Evolutionary conservation across 1,139 yeast species (phyloP).

Genomic region (Yamadazyma atmosphaerica): DNA sequence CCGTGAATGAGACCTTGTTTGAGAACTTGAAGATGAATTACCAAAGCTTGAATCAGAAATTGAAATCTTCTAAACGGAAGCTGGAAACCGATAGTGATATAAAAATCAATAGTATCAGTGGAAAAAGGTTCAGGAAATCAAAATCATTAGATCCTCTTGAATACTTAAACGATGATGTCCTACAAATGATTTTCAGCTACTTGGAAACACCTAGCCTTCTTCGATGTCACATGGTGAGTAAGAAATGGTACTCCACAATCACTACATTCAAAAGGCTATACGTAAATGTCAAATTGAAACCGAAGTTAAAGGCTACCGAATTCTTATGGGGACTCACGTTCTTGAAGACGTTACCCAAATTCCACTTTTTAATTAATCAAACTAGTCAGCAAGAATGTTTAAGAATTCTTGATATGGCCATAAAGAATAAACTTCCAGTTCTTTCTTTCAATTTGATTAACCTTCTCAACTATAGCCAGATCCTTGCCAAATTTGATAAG

Average conservation of each 20-base stretch:
- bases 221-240: constrained; percentile 32
- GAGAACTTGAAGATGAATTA: constrained; percentile 26
- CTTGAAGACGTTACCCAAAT: constrained; percentile 18
- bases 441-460: constrained; percentile 19
- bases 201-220: constrained; percentile 23
- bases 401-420: constrained; percentile 26
- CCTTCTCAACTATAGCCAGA: constrained; percentile 23
- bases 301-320: constrained; percentile 27
- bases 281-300: constrained; percentile 23
- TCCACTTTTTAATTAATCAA: constrained; percentile 24
- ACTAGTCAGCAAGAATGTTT: constrained; percentile 25
- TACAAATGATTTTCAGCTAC: constrained; percentile 26
- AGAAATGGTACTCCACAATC: constrained; percentile 32
- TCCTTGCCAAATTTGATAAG: constrained; percentile 27
- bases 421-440: constrained; percentile 12
- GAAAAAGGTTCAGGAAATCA: neutral
- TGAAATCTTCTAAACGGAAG: constrained; percentile 17
- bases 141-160: constrained; percentile 29
- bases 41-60: constrained; percentile 21
- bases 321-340: constrained; percentile 29
- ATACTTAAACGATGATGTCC: constrained; percentile 30
- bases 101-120: neutral
- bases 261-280: constrained; percentile 29
- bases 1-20: constrained; percentile 29
- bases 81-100: neutral